Evolutionary conservation across 2,329 filamentous ascomycete genomes (phyloP).

Genomic region (Penicillium aurantiogriseum): DNA sequence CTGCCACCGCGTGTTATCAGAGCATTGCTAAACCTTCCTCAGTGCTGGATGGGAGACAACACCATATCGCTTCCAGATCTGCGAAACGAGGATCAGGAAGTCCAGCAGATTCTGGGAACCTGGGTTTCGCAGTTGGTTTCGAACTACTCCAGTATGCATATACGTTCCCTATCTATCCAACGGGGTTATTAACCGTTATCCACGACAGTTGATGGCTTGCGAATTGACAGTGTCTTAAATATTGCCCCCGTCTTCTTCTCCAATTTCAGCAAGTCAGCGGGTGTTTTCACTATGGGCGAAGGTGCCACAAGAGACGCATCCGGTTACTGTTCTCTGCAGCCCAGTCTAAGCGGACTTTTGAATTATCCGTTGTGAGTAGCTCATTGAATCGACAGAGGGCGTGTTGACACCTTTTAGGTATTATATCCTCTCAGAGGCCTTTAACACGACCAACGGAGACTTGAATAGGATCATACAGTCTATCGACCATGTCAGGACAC

Average conservation of each 20-base stretch:
- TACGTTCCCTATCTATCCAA: background rate
- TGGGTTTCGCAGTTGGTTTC: slow-evolving; percentile 44
- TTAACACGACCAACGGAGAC: slow-evolving; percentile 33
- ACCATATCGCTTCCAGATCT: slow-evolving; percentile 49
- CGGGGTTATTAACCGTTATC: background rate
- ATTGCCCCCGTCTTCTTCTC: slow-evolving; percentile 45
- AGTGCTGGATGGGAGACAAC: slow-evolving; percentile 52
- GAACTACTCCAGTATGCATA: slow-evolving; percentile 39
- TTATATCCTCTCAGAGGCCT: slow-evolving; percentile 36
- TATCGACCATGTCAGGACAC: slow-evolving; percentile 1
- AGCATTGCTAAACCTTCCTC: slow-evolving; percentile 2
- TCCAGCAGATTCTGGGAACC: slow-evolving; percentile 41
- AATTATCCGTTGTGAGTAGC: slow-evolving; percentile 42
- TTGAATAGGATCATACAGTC: slow-evolving; percentile 23
- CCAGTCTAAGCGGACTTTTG: slow-evolving; percentile 44
- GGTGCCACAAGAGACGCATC: slow-evolving; percentile 40
- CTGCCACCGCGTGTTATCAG: background rate
- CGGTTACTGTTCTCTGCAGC: slow-evolving; percentile 45
- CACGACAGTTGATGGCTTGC: slow-evolving; percentile 47
- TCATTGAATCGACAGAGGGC: background rate
- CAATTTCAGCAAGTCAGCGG: slow-evolving; percentile 36
- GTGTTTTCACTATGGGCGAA: slow-evolving; percentile 50
- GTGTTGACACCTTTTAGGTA: slow-evolving; percentile 27
- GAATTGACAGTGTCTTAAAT: slow-evolving; percentile 52
- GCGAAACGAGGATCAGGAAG: slow-evolving; percentile 44